phyloP scores from a whole-genome alignment of 805 yeast genomes.

The Yamadazyma takamatsuzukensis region DNA sequence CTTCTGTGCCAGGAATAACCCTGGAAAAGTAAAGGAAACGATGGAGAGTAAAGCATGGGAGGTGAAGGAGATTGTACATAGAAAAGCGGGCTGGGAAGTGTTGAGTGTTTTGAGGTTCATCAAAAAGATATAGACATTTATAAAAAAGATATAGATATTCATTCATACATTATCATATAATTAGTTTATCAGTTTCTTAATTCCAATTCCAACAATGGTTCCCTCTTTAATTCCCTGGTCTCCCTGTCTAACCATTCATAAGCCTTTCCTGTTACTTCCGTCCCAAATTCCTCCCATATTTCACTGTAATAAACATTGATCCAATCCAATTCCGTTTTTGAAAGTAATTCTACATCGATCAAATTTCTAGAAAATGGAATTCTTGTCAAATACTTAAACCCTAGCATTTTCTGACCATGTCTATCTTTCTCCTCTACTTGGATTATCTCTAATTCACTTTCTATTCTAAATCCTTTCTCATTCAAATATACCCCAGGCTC shows the following conservation, averaged over 20 bases:
- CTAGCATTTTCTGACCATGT: slow-evolving; percentile 26
- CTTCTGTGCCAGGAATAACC: slow-evolving; percentile 89
- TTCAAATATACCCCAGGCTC: slow-evolving; percentile 94
- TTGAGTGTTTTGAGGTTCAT: slow-evolving; percentile 66
- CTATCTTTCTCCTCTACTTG: slow-evolving; percentile 29
- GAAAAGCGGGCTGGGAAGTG: slow-evolving; percentile 97
- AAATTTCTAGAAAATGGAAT: slow-evolving; percentile 49
- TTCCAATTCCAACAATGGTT: too few species aligned
- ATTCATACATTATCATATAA: too few species aligned
- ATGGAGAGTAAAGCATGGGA: slow-evolving; percentile 55
- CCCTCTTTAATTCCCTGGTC: too few species aligned
- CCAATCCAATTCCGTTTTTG: slow-evolving; percentile 30
- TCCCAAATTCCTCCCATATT: slow-evolving; percentile 37
- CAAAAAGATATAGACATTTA: too few species aligned
- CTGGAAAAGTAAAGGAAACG: slow-evolving; percentile 49
- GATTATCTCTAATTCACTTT: slow-evolving; percentile 69
- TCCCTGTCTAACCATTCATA: slow-evolving; percentile 70
- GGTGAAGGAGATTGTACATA: slow-evolving; percentile 47
- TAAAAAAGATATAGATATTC: too few species aligned
- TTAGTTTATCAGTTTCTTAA: too few species aligned
- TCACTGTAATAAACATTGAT: slow-evolving; percentile 33
- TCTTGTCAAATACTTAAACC: slow-evolving; percentile 38
- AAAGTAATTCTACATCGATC: slow-evolving; percentile 27
- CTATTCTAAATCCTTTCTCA: slow-evolving; percentile 87
- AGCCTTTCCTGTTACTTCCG: slow-evolving; percentile 54